phyloP scores from a whole-genome alignment of 805 yeast genomes.

The Starmerella bacillaris region DNA sequence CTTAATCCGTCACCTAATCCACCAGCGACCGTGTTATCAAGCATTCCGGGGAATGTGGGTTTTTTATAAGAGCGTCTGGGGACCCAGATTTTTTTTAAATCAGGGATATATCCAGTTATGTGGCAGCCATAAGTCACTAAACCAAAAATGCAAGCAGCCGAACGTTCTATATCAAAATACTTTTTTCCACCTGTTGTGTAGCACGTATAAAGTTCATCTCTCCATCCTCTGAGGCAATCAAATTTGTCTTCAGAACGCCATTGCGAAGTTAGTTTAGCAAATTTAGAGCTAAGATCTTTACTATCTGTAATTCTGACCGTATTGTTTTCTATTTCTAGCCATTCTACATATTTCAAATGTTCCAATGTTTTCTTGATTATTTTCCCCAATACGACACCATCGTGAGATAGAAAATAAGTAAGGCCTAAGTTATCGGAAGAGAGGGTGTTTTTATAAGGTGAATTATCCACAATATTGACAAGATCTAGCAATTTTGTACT shows the following conservation, averaged over 20 bases:
- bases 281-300: slow-evolving; percentile 6
- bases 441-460: no score
- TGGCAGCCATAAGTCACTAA: slow-evolving; percentile 84
- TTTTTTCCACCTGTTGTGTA: slow-evolving; percentile 38
- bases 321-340: slow-evolving; percentile 4
- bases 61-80: slow-evolving; percentile 65
- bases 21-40: slow-evolving; percentile 91
- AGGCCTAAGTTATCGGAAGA: no score
- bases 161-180: slow-evolving; percentile 60
- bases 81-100: slow-evolving; percentile 41
- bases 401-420: slow-evolving; percentile 21
- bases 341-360: slow-evolving; percentile 1
- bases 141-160: slow-evolving; percentile 66
- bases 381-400: slow-evolving; percentile 19
- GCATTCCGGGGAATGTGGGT: slow-evolving; percentile 75
- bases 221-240: slow-evolving; percentile 37
- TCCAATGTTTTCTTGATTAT: slow-evolving; percentile 9
- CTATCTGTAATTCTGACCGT: slow-evolving; percentile 5
- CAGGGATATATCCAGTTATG: slow-evolving; percentile 45
- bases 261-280: slow-evolving; percentile 11
- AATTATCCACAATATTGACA: slow-evolving; percentile 9
- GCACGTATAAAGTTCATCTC: slow-evolving; percentile 64
- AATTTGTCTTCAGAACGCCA: slow-evolving; percentile 18
- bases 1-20: slow-evolving; percentile 76
- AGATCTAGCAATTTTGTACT: slow-evolving; percentile 3